Base-by-base conservation (phyloP, 2,329 filamentous ascomycete species). In the Cladophialophora chaetospira region DNA sequence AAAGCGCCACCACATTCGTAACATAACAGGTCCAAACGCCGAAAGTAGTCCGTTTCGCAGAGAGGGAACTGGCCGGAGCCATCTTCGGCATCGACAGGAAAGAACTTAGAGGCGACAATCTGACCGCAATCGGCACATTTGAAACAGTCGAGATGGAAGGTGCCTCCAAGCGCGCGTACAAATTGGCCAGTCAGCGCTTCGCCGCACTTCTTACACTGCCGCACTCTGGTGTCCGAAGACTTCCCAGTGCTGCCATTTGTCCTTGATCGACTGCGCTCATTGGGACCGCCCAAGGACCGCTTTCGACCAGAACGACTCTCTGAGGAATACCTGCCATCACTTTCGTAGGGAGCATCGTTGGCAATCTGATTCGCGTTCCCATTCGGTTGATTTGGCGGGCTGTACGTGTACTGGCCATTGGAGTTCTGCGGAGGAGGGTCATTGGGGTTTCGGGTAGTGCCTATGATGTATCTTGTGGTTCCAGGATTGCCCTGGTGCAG, bases 51-150 rank as follows among this genome's bases (percentile, higher is more conserved):
- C 21, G 88, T 97, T 75, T 99, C 94, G 79, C 94, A 99, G 3
- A 99, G 83, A 6, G 94, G 94, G 71, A 97, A 97, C 72, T 97
- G 94, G 43, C 73, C 72, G 17, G 82, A 87, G 36, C 90, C 91
- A 65, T 91, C 85, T 67, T 95, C 91, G 66, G 96, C 90, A 64
- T 96, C 92, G 5, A 96, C 89, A 1, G 94, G 94, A 74, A 99
- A 99, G 82, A 99, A 99, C 69, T 99, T 99, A 50, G 93, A 97
- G 38, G 94, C 94, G 33, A 99, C 94, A 59, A 97, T 96, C 73
- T 96, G 88, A 65, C 89, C 91, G 70, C 94, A 99, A 72, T 99
- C 94, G 76, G 91, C 85, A 74, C 94, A 99, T 72, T 91, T 95
- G 76, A 99, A 99, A 80, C 94, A 99, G 73, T 99, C 93, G 64